Evolutionary conservation across 371 early-diverging fungal genomes (phyloP).

Genomic region (Apophysomyces ossiformis): DNA sequence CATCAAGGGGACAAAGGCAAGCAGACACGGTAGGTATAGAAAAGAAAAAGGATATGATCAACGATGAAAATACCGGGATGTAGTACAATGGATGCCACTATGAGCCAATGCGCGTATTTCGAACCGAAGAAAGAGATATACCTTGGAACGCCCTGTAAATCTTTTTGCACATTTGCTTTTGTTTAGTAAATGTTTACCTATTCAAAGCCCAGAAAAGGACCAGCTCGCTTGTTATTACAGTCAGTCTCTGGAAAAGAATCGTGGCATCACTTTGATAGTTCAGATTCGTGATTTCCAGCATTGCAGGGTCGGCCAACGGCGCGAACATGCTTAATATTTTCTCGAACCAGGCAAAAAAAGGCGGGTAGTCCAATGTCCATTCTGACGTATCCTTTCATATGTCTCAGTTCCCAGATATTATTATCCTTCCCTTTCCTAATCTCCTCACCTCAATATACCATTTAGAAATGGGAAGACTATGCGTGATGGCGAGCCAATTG

Average conservation of each 20-base stretch:
- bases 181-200: conserved; percentile 45
- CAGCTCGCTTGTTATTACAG: conserved; percentile 84
- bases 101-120: conserved; percentile 41
- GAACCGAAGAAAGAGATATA: conserved; percentile 44
- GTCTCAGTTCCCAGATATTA: not conserved
- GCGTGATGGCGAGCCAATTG: conserved; percentile 97
- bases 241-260: conserved; percentile 83
- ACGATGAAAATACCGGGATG: conserved; percentile 89
- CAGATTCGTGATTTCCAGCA: conserved; percentile 75
- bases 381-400: conserved; percentile 75
- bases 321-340: conserved; percentile 74
- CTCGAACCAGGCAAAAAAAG: conserved; percentile 98
- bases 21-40: not conserved
- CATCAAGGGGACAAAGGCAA: not conserved
- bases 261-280: conserved; percentile 71
- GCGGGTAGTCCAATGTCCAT: conserved; percentile 98
- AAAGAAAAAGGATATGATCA: conserved; percentile 67
- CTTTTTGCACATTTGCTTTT: not conserved
- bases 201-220: conserved; percentile 73
- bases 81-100: conserved; percentile 69
- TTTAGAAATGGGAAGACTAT: conserved; percentile 73
- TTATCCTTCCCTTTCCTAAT: too few relatives aligned
- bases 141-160: conserved; percentile 17
- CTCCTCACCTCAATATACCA: conserved; percentile 89
- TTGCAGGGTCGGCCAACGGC: conserved; percentile 68